Evolutionary conservation across 73 alveolate species (phyloP).

Genomic region (Tetrahymena malaccensis): DNA sequence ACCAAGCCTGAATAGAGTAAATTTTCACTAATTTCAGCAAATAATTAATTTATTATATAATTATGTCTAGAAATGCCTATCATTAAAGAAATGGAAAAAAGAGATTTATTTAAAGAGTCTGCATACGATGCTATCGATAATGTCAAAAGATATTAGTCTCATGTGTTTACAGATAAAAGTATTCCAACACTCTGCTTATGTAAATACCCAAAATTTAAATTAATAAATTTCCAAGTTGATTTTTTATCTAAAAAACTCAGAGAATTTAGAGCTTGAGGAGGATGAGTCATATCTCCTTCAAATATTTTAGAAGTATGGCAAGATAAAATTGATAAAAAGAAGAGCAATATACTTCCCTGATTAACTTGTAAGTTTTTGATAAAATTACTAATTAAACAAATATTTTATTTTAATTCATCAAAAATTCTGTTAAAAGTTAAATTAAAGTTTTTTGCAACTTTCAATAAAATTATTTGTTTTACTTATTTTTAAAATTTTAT

Average conservation of each 20-base stretch:
- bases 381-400: background rate
- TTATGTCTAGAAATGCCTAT: background rate
- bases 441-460: too few species aligned
- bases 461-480: too few species aligned
- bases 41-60: background rate
- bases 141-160: background rate
- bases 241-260: background rate
- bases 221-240: background rate
- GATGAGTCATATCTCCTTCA: background rate
- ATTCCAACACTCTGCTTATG: background rate
- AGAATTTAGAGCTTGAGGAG: background rate
- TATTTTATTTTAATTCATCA: too few species aligned
- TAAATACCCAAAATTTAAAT: background rate
- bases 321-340: background rate
- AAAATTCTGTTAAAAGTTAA: too few species aligned
- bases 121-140: background rate
- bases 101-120: background rate
- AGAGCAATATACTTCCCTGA: background rate
- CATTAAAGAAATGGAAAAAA: background rate
- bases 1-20: background rate
- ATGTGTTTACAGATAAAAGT: background rate
- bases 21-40: background rate
- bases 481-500: too few species aligned
- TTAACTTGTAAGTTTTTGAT: background rate
- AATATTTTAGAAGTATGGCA: background rate